Evolutionary conservation across 441 rosid genomes (phyloP).

Genomic region (Erodium chrysanthum): DNA sequence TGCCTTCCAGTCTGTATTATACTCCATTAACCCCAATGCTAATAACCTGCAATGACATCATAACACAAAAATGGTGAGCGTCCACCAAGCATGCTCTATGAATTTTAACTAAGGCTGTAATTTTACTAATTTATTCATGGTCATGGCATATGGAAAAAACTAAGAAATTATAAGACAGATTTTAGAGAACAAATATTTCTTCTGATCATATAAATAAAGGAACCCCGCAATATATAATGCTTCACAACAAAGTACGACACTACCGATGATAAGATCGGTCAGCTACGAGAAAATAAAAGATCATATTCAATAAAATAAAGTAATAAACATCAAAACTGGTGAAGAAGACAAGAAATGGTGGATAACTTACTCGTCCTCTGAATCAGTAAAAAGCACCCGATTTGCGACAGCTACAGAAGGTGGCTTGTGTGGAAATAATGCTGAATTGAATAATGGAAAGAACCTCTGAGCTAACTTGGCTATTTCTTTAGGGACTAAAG

Average conservation of each 20-base stretch:
- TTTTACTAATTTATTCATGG: no score
- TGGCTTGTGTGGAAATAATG: conserved; percentile 85
- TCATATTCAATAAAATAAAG: conserved; percentile 1
- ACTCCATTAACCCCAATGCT: conserved; percentile 83
- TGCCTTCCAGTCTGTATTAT: conserved; percentile 89
- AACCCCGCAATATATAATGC: not conserved
- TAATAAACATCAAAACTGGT: not conserved
- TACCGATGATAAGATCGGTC: not conserved
- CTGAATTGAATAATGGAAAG: conserved; percentile 50
- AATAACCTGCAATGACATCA: conserved; percentile 49
- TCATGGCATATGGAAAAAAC: not conserved
- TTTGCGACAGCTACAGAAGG: conserved; percentile 64
- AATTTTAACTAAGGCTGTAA: not conserved
- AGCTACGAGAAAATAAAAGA: not conserved
- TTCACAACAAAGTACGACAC: not conserved
- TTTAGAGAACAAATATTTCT: not conserved
- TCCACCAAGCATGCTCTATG: conserved; percentile 10
- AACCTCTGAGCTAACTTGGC: conserved; percentile 67
- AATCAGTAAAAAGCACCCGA: conserved; percentile 82
- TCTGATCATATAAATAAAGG: not conserved
- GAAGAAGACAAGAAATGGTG: conserved; percentile 7
- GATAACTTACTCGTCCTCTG: conserved; percentile 89
- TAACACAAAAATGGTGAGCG: conserved; percentile 12
- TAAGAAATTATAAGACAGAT: conserved; percentile 3
- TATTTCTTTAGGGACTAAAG: conserved; percentile 78